These are phyloP conservation scores for Hypoxylon sp. DNA, from an alignment of 2,329 filamentous ascomycete species.

Conservation along the genomic window DNA sequence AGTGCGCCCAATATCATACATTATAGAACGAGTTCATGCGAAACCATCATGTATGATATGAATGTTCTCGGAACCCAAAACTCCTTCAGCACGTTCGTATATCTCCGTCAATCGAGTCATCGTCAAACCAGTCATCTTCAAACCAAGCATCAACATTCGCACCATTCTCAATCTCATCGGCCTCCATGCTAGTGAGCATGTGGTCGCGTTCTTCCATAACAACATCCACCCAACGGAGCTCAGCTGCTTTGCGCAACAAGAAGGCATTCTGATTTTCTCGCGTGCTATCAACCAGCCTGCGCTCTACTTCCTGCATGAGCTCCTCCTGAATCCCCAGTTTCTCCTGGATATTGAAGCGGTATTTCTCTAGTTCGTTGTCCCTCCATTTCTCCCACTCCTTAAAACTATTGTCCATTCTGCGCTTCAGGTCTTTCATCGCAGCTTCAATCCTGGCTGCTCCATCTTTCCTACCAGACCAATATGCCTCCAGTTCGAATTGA, in stretches of 20 bases:
- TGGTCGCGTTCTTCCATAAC: conserved; percentile 62
- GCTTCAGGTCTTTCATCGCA: conserved; percentile 57
- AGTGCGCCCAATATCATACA: conserved; percentile 7
- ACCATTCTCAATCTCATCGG: conserved; percentile 60
- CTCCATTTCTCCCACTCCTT: conserved; percentile 61
- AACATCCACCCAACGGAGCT: conserved; percentile 64
- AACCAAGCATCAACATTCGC: conserved; percentile 51
- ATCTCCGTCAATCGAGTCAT: conserved; percentile 5
- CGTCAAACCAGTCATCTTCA: conserved; percentile 39
- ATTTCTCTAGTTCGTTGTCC: conserved; percentile 58
- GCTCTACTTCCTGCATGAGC: conserved; percentile 59
- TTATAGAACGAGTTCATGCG: not conserved
- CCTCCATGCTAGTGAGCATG: conserved; percentile 61
- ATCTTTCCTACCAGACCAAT: conserved; percentile 58
- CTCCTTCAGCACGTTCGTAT: conserved; percentile 15
- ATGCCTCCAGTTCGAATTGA: conserved; percentile 56
- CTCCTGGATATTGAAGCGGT: conserved; percentile 58
- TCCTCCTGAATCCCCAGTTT: conserved; percentile 60
- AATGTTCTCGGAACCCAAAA: conserved; percentile 14
- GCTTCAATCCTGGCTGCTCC: conserved; percentile 52
- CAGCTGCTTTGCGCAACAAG: conserved; percentile 57
- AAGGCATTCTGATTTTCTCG: conserved; percentile 55
- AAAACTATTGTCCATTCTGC: conserved; percentile 61
- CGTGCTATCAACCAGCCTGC: conserved; percentile 50
- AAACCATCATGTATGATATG: not conserved